These are phyloP conservation scores for Cladobotryum protrusum DNA, from an alignment of 2,329 filamentous ascomycete species.

Conservation along the genomic window DNA sequence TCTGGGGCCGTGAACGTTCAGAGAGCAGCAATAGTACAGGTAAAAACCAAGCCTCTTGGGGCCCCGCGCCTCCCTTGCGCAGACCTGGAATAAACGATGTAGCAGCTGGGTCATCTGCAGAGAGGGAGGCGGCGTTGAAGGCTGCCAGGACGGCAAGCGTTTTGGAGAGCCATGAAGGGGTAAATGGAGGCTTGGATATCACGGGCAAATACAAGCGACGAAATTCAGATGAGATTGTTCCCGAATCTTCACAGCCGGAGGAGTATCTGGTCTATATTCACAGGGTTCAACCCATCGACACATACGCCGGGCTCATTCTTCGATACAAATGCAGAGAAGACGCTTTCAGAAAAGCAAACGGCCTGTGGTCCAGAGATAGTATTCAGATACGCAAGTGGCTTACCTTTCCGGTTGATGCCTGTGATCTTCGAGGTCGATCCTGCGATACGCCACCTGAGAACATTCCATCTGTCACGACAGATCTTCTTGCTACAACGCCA, in stretches of 20 bases:
- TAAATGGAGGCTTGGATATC: conserved; percentile 52
- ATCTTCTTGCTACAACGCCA: conserved; percentile 48
- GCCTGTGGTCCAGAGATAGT: conserved; percentile 90
- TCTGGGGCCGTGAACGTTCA: conserved; percentile 16
- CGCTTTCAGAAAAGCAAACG: conserved; percentile 77
- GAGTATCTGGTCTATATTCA: conserved; percentile 89
- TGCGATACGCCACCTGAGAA: conserved; percentile 46
- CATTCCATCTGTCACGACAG: conserved; percentile 35
- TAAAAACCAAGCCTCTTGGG: conserved; percentile 34
- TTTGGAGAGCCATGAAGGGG: conserved; percentile 54
- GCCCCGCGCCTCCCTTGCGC: conserved; percentile 40
- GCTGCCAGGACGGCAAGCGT: conserved; percentile 53
- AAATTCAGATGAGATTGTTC: conserved; percentile 57
- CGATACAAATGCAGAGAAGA: conserved; percentile 83
- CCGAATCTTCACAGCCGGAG: conserved; percentile 52
- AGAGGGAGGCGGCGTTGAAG: conserved; percentile 49
- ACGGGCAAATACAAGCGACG: conserved; percentile 56
- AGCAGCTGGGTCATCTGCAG: conserved; percentile 46
- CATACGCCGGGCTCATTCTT: conserved; percentile 83
- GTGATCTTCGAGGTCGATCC: conserved; percentile 70
- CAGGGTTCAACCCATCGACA: conserved; percentile 74
- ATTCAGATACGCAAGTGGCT: conserved; percentile 79
- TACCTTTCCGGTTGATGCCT: conserved; percentile 82
- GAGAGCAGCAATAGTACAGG: conserved; percentile 10
- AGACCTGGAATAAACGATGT: conserved; percentile 41